Evolutionary conservation across 1,139 yeast species (phyloP), one percentile per base, ranked within the genome.

Genomic region (Hyphopichia buzzinii): DNA sequence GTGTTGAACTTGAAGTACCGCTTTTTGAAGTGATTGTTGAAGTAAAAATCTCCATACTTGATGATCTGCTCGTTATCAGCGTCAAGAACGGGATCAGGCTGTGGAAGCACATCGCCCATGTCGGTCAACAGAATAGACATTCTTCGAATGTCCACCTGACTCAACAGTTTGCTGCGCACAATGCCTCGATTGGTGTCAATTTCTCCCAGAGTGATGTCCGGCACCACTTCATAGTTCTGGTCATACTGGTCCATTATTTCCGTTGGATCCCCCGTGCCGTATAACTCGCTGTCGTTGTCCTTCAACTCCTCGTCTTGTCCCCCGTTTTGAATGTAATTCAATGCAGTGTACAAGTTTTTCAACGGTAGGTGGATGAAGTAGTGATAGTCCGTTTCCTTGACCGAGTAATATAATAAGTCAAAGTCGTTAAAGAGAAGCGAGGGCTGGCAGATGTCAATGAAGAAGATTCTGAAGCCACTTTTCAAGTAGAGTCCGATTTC

Each of bases 401-500:
- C 59, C 7, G 72, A 55, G 39, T 71, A 72, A 43, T 59, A 72
- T 15, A 71, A 52, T 17, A 71, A 47, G 38, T 71, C 75, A 42
- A 56, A 71, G 30, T 72, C 73, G 44, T 71, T 70, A 49, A 67
- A 68, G 22, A 72, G 52, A 33, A 64, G 41, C 3, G 74, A 64
- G 3, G 73, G 75, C 41, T 62, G 72, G 12, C 72, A 56, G 13
- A 81, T 64, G 44, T 80, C 86, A 33, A 81, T 64, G 49, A 73
- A 81, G 40, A 73, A 78, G 4, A 83, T 72, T 22, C 79, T 54
- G 39, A 81, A 72, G 1, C 83, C 82, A 1, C 77, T 65, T 48
- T 80, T 81, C 28, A 77, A 52, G 43, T 72, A 69, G 17, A 74
- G 56, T 0, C 84, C 86, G 4, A 73, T 68, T 45, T 82, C 89